phyloP scores from a whole-genome alignment of 441 rosid genomes.

The Corymbia calophylla region DNA sequence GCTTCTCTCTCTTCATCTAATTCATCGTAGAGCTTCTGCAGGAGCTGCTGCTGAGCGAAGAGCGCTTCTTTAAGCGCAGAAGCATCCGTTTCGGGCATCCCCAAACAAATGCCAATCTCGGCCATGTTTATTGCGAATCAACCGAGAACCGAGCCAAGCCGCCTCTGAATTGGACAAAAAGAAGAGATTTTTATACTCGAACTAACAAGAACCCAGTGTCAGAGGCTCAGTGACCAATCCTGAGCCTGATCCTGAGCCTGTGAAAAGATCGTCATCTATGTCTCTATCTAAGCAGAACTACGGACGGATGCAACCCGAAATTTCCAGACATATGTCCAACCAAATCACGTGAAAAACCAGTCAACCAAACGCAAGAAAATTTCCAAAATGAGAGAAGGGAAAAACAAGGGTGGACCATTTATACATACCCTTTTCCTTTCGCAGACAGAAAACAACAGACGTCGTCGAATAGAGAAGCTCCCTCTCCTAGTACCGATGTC shows the following conservation, averaged over 20 bases:
- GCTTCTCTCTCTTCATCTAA: slow-evolving; percentile 88
- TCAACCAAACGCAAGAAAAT: background rate
- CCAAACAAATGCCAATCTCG: slow-evolving; percentile 15
- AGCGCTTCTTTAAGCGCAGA: slow-evolving; percentile 48
- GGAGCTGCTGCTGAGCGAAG: slow-evolving; percentile 68
- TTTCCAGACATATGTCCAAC: background rate
- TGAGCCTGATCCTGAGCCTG: background rate
- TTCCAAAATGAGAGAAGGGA: background rate
- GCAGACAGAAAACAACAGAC: background rate
- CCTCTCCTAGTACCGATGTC: background rate
- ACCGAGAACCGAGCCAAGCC: background rate
- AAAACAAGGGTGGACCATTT: background rate
- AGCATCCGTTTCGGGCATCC: slow-evolving; percentile 30
- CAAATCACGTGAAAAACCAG: background rate
- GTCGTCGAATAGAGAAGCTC: background rate
- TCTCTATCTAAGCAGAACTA: background rate
- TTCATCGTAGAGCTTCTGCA: slow-evolving; percentile 57
- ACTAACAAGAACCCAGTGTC: background rate
- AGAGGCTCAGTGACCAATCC: background rate
- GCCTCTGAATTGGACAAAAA: background rate
- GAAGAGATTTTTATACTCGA: background rate
- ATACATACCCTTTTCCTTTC: background rate
- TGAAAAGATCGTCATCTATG: background rate
- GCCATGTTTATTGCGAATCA: slow-evolving; percentile 16
- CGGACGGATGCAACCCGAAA: background rate